Percentiles rank a stretch among this genome's conserved stretches.
phyloP scores from a whole-genome alignment of 2,329 filamentous ascomycete genomes.

The Xylariales sp. region DNA sequence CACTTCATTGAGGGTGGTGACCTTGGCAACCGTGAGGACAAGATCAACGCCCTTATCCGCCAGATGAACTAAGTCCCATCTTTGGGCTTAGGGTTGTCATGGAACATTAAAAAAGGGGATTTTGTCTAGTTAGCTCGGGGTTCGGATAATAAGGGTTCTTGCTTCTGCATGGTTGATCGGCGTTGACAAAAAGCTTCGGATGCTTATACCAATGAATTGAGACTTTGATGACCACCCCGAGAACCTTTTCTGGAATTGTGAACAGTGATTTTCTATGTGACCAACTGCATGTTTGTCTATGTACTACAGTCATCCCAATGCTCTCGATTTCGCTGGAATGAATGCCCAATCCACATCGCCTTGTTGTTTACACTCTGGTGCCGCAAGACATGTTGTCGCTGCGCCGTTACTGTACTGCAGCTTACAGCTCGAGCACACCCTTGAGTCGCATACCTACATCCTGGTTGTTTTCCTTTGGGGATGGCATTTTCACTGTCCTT shows the following conservation, averaged over 20 bases:
- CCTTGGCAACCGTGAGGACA: conserved; percentile 95
- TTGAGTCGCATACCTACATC: too few relatives aligned
- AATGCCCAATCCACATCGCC: too few relatives aligned
- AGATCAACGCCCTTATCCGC: conserved; percentile 93
- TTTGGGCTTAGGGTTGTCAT: conserved; percentile 19
- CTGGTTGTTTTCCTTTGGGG: too few relatives aligned
- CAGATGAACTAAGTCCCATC: conserved; percentile 83
- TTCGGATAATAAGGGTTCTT: conserved; percentile 25
- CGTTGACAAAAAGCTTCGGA: conserved; percentile 27
- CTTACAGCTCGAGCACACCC: too few relatives aligned
- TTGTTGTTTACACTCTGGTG: too few relatives aligned
- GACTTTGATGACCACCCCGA: conserved; percentile 23
- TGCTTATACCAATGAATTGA: conserved; percentile 26
- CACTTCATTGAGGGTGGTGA: conserved; percentile 99
- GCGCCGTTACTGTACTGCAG: too few relatives aligned
- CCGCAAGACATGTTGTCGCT: too few relatives aligned
- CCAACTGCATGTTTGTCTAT: too few relatives aligned
- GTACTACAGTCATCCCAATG: too few relatives aligned
- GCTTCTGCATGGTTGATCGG: conserved; percentile 28
- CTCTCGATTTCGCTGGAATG: too few relatives aligned
- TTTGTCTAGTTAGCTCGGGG: conserved; percentile 7
- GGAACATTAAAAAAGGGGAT: conserved; percentile 13
- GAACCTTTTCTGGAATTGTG: not conserved
- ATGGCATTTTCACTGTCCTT: too few relatives aligned
- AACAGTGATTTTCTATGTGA: not conserved